Evolutionary conservation across 2,329 filamentous ascomycete species (phyloP), one percentile per base, ranked within the genome.

Genomic region (Teratosphaeria zuluensis): DNA sequence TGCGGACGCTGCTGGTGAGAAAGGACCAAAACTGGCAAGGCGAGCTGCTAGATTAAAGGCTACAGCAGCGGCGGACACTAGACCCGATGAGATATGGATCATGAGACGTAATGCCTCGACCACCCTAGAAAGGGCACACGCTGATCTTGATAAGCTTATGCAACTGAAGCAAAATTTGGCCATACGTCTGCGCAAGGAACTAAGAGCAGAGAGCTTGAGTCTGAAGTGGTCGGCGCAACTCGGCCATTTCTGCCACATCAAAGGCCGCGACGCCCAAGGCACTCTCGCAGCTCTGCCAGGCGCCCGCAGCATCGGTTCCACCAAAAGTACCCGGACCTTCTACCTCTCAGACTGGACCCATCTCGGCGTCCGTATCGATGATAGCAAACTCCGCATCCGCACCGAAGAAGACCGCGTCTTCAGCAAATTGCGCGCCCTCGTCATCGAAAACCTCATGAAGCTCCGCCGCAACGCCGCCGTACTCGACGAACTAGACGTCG

Each of bases 401-500:
- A 80, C 81, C 59, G 94, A 96, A 72, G 94, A 99, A 75, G 84
- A 90, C 66, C 81, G 82, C 52, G 86, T 99, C 7, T 90, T 97
- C 65, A 79, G 84, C 58, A 75, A 80, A 4, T 79, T 99, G 8
- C 87, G 92, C 32, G 82, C 85, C 61, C 79, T 83, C 55, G 91
- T 96, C 0, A 85, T 97, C 3, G 76, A 82, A 53, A 92, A 92
- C 66, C 81, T 99, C 2, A 84, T 96, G 62, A 90, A 87, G 67
- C 82, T 99, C 14, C 86, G 94, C 5, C 88, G 88, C 59, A 97
- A 96, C 72, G 92, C 92, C 11, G 81, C 84, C n/a, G 88, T 96
- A 0, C 83, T 99, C 21, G 92, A 97, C 71, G 92, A 96, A 73
- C 82, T 99, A 8, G 94, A 99, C 73, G 88, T 99, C 42, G 84